A percentile compares a stretch with the other conserved stretches of the same genome.
Evolutionary conservation across 2,329 filamentous ascomycete species (phyloP).

Genomic region (Ustulina deusta): DNA sequence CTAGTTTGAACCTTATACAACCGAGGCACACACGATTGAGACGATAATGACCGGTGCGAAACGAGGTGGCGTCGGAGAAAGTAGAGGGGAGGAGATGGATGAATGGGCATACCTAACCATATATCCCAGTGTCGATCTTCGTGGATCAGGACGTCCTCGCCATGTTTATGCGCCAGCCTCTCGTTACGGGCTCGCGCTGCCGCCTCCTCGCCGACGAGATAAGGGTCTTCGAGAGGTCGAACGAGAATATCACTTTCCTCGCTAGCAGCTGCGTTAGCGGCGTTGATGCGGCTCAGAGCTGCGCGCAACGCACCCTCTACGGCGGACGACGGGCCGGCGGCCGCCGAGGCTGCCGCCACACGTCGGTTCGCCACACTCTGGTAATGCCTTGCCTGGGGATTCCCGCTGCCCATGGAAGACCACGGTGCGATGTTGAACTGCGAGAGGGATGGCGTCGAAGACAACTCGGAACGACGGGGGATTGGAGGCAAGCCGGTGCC

Average conservation of each 20-base stretch:
- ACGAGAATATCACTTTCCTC: slow-evolving; percentile 47
- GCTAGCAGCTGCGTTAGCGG: slow-evolving; percentile 38
- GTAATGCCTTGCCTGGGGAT: slow-evolving; percentile 70
- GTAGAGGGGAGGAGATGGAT: neutral
- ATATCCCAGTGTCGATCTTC: slow-evolving; percentile 72
- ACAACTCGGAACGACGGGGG: slow-evolving; percentile 56
- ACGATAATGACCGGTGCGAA: neutral
- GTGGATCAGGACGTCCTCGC: slow-evolving; percentile 65
- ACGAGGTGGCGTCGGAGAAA: neutral
- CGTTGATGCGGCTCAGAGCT: slow-evolving; percentile 44
- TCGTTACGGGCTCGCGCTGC: slow-evolving; percentile 68
- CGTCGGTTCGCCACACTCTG: slow-evolving; percentile 73
- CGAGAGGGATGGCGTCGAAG: slow-evolving; percentile 55
- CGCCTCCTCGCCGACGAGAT: slow-evolving; percentile 74
- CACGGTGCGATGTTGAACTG: slow-evolving; percentile 70
- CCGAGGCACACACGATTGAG: too few relatives aligned
- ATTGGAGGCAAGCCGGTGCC: slow-evolving; percentile 65
- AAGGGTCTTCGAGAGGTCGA: slow-evolving; percentile 73
- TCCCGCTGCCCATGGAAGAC: slow-evolving; percentile 61
- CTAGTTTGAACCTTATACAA: slow-evolving; percentile 1
- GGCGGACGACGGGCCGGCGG: slow-evolving; percentile 34
- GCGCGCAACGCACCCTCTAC: slow-evolving; percentile 46
- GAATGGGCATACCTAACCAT: slow-evolving; percentile 64
- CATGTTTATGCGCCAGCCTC: slow-evolving; percentile 67
- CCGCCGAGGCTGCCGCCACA: slow-evolving; percentile 57